Evolutionary conservation across 495 filamentous ascomycete species (phyloP), one percentile per base, ranked within the genome.

Genomic region (Penicillium cataractarum): DNA sequence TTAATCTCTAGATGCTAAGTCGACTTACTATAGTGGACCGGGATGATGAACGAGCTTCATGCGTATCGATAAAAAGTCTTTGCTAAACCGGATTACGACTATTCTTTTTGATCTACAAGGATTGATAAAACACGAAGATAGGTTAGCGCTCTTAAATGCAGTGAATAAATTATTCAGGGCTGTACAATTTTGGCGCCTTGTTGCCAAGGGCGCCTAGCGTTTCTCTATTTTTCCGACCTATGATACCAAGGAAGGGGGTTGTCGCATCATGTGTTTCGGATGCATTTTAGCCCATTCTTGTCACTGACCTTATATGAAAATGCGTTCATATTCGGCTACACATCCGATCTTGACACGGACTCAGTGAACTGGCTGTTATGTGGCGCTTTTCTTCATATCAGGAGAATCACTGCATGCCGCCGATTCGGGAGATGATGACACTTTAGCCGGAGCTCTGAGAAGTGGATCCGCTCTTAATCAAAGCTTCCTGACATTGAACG

Each of bases 311-410:
- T 0, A 44, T 21, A 21, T 44, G 6, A 21, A 44, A 44, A 2
- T 21, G 40, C 19, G 21, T 1, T 6, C 19, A 44, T 1, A 6
- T 44, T 44, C 40, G 40, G 40, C n/a, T 21, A n/a, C n/a, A 21
- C 54, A 48, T 52, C 46, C 55, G 6, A 58, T 58, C 61, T 46
- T 29, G 61, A 58, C 61, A 63, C 61, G 61, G 61, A 58, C 31
- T 26, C 42, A 4, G 3, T 26, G 32, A 24, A 26, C 35, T 9
- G 2, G 55, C 42, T 26, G 44, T 10, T 39, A 9, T 9, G 69
- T 65, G 59, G 63, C 27, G 71, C 65, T 69, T 63, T 64, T 15
- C 61, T 21, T 57, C 6, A 44, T 19, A 6, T 8, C 24, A 15
- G 29, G 31, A 31, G 31, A 3, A 39, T 12, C 55, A 13, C 29